Conservation (phyloP, 179 eudicot species). For the Sideroxylon spinosum region DNA sequence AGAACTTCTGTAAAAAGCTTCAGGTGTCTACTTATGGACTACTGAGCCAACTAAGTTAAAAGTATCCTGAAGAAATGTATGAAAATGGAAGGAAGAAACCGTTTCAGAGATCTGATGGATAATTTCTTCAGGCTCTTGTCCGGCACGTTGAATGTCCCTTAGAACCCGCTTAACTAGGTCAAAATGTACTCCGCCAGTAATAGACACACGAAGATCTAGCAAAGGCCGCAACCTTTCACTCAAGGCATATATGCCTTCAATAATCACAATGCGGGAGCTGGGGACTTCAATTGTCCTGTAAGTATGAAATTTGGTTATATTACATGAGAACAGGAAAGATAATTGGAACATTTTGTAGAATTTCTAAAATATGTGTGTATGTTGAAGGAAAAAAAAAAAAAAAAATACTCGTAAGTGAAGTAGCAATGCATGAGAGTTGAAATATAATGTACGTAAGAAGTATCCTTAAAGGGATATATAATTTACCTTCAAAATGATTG, state of each 20-base stretch:
- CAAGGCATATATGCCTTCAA: conserved; percentile 94
- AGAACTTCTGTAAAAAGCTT: background rate
- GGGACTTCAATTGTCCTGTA: conserved; percentile 83
- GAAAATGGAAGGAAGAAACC: conserved; percentile 30
- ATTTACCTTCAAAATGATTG: no score
- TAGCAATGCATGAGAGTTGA: background rate
- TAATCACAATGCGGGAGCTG: conserved; percentile 74
- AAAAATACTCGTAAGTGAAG: background rate
- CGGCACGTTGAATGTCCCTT: conserved; percentile 94
- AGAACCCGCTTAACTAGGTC: conserved; percentile 94
- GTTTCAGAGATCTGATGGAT: conserved; percentile 96
- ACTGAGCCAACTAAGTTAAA: background rate
- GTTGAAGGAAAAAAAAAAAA: background rate
- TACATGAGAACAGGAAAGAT: background rate
- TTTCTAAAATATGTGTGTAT: background rate
- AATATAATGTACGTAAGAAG: background rate
- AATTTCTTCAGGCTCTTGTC: conserved; percentile 96
- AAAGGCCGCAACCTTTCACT: conserved; percentile 81
- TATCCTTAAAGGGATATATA: background rate
- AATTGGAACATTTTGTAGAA: background rate
- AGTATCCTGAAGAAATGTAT: background rate
- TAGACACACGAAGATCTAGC: conserved; percentile 89
- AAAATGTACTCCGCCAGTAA: conserved; percentile 95
- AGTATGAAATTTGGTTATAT: background rate
- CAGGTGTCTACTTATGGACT: background rate